Percentiles rank a stretch among this genome's conserved stretches.
These are phyloP conservation scores for Haplosporangium sp. DNA, from an alignment of 371 early-diverging fungal genomes.

Conservation along the genomic window DNA sequence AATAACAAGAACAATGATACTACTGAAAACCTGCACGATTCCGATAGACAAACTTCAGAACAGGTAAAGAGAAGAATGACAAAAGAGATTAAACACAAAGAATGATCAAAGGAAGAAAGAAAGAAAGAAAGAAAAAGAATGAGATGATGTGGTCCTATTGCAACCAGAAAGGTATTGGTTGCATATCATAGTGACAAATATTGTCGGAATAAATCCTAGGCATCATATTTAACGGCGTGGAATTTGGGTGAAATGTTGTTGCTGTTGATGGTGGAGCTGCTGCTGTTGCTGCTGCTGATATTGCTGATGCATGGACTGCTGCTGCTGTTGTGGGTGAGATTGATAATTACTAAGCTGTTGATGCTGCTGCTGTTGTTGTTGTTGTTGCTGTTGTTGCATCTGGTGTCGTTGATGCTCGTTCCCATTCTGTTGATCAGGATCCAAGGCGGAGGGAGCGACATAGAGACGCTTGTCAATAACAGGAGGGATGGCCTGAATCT, in stretches of 20 bases:
- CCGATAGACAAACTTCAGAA: background rate
- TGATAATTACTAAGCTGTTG: conserved; percentile 17
- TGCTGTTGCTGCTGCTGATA: conserved; percentile 27
- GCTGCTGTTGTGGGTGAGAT: conserved; percentile 11
- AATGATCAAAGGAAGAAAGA: background rate
- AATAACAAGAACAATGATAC: too few species aligned
- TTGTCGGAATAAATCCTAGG: background rate
- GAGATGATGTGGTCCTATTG: background rate
- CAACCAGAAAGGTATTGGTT: background rate
- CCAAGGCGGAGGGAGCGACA: conserved; percentile 77
- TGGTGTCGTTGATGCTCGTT: conserved; percentile 54
- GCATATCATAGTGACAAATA: background rate
- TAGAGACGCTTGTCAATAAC: conserved; percentile 93
- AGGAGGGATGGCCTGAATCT: conserved; percentile 96
- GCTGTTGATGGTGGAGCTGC: conserved; percentile 3
- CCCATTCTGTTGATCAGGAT: conserved; percentile 61
- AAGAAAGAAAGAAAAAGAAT: background rate
- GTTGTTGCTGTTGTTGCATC: conserved; percentile 60
- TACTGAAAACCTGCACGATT: background rate
- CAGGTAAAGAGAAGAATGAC: background rate
- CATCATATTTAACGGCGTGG: background rate
- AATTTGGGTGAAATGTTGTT: background rate
- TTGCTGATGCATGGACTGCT: background rate
- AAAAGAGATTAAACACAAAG: background rate
- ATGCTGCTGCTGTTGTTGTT: conserved; percentile 23